phyloP scores from a whole-genome alignment of 495 filamentous ascomycete species.

The Hyaloscypha variabilis region DNA sequence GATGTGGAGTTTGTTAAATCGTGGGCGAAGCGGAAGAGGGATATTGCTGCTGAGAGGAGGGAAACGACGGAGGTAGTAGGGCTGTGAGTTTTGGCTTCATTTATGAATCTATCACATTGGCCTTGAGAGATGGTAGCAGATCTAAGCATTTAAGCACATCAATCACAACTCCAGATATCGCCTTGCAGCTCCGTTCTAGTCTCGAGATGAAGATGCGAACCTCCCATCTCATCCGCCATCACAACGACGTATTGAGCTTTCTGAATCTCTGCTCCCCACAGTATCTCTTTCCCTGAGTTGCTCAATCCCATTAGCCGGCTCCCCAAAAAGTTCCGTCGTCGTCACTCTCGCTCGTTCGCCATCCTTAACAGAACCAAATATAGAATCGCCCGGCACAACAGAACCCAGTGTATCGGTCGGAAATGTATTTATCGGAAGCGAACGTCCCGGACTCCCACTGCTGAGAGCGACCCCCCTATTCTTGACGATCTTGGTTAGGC shows the following conservation, averaged over 20 bases:
- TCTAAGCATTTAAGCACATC: too few species aligned
- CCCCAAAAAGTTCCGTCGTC: not conserved
- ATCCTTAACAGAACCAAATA: not conserved
- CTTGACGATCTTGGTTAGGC: slow-evolving; percentile 38
- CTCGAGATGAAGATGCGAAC: too few species aligned
- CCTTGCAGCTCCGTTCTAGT: too few species aligned
- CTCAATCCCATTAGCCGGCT: not conserved
- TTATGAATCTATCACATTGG: too few species aligned
- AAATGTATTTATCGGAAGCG: slow-evolving; percentile 2
- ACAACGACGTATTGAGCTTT: too few species aligned
- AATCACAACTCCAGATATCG: too few species aligned
- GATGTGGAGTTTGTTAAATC: slow-evolving; percentile 37
- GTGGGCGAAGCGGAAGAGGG: slow-evolving; percentile 11
- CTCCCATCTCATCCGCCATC: too few species aligned
- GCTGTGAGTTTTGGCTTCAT: too few species aligned
- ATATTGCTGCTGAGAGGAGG: not conserved
- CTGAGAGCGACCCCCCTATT: slow-evolving; percentile 12
- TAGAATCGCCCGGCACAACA: not conserved
- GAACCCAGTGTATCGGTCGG: not conserved
- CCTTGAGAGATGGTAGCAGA: too few species aligned
- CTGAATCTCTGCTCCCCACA: too few species aligned
- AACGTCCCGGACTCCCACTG: not conserved
- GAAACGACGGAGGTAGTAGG: slow-evolving; percentile 11
- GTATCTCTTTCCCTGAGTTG: too few species aligned
- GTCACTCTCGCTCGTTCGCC: not conserved